These are phyloP conservation scores for Starmerella sp. DNA, from an alignment of 805 yeast species.

Conservation along the genomic window DNA sequence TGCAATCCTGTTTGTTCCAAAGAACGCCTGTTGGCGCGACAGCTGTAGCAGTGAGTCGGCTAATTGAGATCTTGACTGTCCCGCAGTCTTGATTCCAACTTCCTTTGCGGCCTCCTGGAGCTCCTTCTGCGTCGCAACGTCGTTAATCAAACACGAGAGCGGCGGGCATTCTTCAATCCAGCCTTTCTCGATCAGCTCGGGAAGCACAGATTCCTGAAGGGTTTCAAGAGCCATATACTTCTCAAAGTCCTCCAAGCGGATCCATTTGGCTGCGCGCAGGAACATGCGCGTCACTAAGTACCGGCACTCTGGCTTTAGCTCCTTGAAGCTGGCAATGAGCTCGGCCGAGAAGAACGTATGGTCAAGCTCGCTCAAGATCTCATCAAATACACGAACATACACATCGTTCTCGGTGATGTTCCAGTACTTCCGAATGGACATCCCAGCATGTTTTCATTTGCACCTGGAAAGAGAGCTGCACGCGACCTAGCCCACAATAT, in stretches of 20 bases:
- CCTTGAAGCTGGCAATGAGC: conserved; percentile 1
- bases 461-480: no score
- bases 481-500: not conserved
- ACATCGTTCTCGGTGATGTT: conserved; percentile 20
- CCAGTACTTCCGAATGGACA: conserved; percentile 19
- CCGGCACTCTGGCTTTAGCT: conserved; percentile 13
- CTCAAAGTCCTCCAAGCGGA: conserved; percentile 19
- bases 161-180: conserved; percentile 16
- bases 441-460: not conserved
- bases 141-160: conserved; percentile 11
- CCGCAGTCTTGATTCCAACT: conserved; percentile 10
- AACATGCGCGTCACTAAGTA: conserved; percentile 21
- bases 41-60: conserved; percentile 12
- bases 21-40: conserved; percentile 16
- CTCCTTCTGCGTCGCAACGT: conserved; percentile 20
- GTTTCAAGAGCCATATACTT: conserved; percentile 22
- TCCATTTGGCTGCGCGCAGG: conserved; percentile 19
- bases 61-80: conserved; percentile 8
- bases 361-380: conserved; percentile 21
- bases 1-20: conserved; percentile 7
- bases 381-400: conserved; percentile 21
- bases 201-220: conserved; percentile 8
- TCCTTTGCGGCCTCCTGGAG: conserved; percentile 15
- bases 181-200: conserved; percentile 8
- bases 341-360: conserved; percentile 7